A percentile compares a stretch with the other conserved stretches of the same genome.
phyloP scores from a whole-genome alignment of 1,284 basidiomycete species.

The Trametes polyzona region DNA sequence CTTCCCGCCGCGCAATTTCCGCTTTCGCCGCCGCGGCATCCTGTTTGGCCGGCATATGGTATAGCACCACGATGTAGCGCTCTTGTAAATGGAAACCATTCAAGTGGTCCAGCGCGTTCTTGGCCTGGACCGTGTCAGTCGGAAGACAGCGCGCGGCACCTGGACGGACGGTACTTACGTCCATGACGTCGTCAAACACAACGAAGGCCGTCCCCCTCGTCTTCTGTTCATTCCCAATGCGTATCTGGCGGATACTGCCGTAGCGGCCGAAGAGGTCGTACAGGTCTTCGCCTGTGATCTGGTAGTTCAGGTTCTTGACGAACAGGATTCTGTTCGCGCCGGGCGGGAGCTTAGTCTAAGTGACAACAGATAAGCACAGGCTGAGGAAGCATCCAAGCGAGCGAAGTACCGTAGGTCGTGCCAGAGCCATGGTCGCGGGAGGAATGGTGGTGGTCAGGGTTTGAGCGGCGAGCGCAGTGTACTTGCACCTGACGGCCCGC shows the following conservation, averaged over 20 bases:
- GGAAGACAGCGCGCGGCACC: background rate
- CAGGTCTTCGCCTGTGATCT: conserved; percentile 91
- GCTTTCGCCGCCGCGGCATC: conserved; percentile 92
- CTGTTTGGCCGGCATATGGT: conserved; percentile 96
- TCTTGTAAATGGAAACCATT: conserved; percentile 99
- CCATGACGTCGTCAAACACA: conserved; percentile 89
- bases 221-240: conserved; percentile 91
- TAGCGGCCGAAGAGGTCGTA: conserved; percentile 99
- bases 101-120: conserved; percentile 94
- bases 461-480: background rate
- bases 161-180: conserved; percentile 53
- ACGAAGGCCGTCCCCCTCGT: conserved; percentile 97
- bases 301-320: conserved; percentile 93
- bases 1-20: conserved; percentile 90
- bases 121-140: conserved; percentile 61
- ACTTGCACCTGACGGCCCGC: background rate
- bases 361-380: conserved; percentile 3
- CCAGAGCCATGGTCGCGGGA: conserved; percentile 60
- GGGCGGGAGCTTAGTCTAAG: conserved; percentile 78
- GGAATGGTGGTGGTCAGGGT: conserved; percentile 14
- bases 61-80: conserved; percentile 96
- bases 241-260: conserved; percentile 94
- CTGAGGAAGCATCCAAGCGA: background rate
- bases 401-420: conserved; percentile 63
- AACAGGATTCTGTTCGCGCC: conserved; percentile 87